These are phyloP conservation scores for Colletotrichum sp. DNA, from an alignment of 2,329 filamentous ascomycete genomes.

Conservation along the genomic window DNA sequence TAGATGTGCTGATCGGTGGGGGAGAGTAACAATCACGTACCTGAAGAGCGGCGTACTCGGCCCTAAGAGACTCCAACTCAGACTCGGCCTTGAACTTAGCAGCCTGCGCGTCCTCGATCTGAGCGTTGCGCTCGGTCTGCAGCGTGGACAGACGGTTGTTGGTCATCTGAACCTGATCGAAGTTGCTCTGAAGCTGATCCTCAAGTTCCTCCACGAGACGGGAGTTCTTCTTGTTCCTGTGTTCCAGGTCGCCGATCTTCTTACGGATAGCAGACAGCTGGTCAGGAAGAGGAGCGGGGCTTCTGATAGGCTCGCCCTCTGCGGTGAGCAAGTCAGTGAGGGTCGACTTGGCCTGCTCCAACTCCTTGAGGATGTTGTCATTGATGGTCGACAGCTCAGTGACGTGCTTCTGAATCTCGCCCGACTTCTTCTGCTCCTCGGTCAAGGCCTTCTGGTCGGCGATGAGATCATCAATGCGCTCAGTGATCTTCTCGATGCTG, in stretches of 20 bases:
- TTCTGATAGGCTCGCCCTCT: constrained; percentile 48
- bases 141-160: constrained; percentile 87
- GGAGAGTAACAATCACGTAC: constrained; percentile 50
- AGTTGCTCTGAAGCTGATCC: constrained; percentile 93
- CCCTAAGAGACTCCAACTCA: constrained; percentile 70
- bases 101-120: constrained; percentile 79
- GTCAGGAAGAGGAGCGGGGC: constrained; percentile 55
- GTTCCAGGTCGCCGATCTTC: constrained; percentile 67
- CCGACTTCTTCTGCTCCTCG: constrained; percentile 63
- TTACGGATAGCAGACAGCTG: constrained; percentile 68
- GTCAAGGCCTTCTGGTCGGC: constrained; percentile 64
- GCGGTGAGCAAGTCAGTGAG: constrained; percentile 59
- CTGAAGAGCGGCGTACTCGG: constrained; percentile 79
- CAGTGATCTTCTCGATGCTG: constrained; percentile 70
- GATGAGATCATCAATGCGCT: constrained; percentile 63
- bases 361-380: constrained; percentile 63
- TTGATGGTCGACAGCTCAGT: constrained; percentile 62
- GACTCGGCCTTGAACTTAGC: constrained; percentile 67
- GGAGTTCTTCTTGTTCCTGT: constrained; percentile 86
- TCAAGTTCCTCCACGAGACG: constrained; percentile 94
- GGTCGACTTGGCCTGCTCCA: constrained; percentile 64
- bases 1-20: constrained; percentile 21
- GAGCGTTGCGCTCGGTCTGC: constrained; percentile 74
- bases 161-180: constrained; percentile 86
- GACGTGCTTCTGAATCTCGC: constrained; percentile 61